phyloP scores from a whole-genome alignment of 2,329 filamentous ascomycete genomes.

The Diaporthe vexans region DNA sequence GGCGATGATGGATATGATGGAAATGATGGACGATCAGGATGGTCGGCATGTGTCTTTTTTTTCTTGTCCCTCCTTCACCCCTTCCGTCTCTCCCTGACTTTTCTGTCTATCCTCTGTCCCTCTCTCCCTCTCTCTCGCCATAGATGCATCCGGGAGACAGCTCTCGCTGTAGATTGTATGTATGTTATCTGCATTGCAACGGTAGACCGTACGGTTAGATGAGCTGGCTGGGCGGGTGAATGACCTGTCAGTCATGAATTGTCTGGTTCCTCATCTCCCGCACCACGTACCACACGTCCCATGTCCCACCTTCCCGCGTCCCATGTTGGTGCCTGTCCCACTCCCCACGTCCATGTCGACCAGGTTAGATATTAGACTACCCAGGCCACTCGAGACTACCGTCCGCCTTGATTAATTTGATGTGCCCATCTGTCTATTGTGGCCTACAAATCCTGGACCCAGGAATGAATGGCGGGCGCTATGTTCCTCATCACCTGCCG shows the following conservation, averaged over 20 bases:
- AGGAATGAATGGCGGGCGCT: constrained; percentile 29
- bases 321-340: constrained; percentile 29
- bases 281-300: constrained; percentile 27
- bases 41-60: neutral
- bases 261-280: constrained; percentile 33
- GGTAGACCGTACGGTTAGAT: constrained; percentile 16
- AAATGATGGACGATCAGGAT: constrained; percentile 37
- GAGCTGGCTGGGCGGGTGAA: constrained; percentile 19
- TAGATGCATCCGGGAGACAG: no score
- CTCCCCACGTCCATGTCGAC: constrained; percentile 20
- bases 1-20: constrained; percentile 37
- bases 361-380: neutral
- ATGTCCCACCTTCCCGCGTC: constrained; percentile 25
- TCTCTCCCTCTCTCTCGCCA: no score
- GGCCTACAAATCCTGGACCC: neutral
- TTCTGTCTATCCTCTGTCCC: neutral
- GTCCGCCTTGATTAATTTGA: constrained; percentile 10
- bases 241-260: constrained; percentile 22
- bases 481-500: constrained; percentile 8
- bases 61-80: neutral
- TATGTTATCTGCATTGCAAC: constrained; percentile 12
- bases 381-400: neutral
- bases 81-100: neutral
- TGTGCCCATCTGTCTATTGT: neutral
- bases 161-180: neutral